Conservation (phyloP, 1,284 basidiomycete species). For the Termitomyces sp. region DNA sequence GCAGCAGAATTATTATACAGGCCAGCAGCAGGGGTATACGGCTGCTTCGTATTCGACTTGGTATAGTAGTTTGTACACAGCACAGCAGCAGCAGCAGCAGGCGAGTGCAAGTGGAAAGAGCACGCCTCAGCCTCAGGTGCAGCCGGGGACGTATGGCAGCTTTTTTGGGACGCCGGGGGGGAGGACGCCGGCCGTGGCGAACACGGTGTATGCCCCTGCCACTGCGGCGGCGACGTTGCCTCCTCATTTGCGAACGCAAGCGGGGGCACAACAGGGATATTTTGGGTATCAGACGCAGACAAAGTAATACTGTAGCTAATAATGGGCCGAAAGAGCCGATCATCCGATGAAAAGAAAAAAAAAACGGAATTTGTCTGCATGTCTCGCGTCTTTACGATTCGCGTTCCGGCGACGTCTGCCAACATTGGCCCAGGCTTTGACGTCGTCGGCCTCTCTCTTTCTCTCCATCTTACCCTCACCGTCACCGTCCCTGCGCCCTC, state of each 20-base stretch:
- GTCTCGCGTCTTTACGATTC: constrained; percentile 52
- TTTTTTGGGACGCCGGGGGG: constrained; percentile 23
- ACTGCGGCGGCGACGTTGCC: constrained; percentile 27
- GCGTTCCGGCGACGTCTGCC: constrained; percentile 93
- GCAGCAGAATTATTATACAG: constrained; percentile 29
- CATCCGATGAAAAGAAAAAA: neutral
- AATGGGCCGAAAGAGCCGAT: too few relatives aligned
- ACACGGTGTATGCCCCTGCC: constrained; percentile 31
- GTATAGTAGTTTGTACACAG: constrained; percentile 27
- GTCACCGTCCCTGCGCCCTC: constrained; percentile 42
- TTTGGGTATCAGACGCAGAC: constrained; percentile 16
- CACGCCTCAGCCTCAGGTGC: constrained; percentile 41
- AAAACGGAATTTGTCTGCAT: constrained; percentile 11
- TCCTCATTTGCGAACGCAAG: constrained; percentile 26
- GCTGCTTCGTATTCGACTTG: constrained; percentile 30
- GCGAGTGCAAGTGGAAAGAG: constrained; percentile 37
- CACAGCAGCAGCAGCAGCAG: constrained; percentile 13
- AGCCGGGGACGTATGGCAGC: constrained; percentile 26
- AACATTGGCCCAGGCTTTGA: constrained; percentile 99
- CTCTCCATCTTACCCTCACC: constrained; percentile 77
- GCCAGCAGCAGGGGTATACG: constrained; percentile 30
- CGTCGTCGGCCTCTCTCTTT: constrained; percentile 95
- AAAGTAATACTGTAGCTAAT: too few relatives aligned
- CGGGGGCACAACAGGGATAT: constrained; percentile 21
- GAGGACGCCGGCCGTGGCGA: constrained; percentile 39